phyloP scores from a whole-genome alignment of 2,329 filamentous ascomycete species.

The Diaporthe humulicola region DNA sequence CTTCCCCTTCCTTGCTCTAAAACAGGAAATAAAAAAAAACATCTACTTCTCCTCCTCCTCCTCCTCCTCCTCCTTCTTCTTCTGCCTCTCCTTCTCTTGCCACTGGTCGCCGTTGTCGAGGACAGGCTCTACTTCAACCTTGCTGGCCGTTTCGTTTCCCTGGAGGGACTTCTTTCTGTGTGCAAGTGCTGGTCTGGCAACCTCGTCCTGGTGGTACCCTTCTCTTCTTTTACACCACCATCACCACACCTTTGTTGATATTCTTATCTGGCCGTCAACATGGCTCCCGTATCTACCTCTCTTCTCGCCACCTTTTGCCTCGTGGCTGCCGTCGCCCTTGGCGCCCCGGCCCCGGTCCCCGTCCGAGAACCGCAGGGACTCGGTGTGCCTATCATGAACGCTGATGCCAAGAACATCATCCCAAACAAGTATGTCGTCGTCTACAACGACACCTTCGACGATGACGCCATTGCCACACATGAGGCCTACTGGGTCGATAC shows the following conservation, averaged over 20 bases:
- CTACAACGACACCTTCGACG: conserved; percentile 68
- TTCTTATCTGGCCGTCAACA: conserved; percentile 3
- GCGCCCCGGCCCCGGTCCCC: conserved; percentile 19
- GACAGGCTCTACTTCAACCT: conserved; percentile 16
- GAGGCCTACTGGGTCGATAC: conserved; percentile 61
- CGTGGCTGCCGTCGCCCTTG: conserved; percentile 35
- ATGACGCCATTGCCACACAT: conserved; percentile 63
- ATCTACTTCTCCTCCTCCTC: neutral
- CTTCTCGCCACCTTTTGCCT: conserved; percentile 30
- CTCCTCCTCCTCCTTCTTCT: neutral
- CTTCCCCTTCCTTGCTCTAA: neutral
- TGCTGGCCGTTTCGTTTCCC: neutral
- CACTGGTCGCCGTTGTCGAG: conserved; percentile 16
- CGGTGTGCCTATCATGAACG: conserved; percentile 64
- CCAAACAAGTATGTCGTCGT: conserved; percentile 74
- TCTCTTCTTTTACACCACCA: neutral
- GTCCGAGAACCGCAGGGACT: conserved; percentile 41
- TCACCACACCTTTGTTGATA: neutral
- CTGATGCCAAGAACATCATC: conserved; percentile 61
- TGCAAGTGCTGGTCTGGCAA: conserved; percentile 31
- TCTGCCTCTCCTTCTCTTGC: no score
- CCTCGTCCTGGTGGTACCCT: conserved; percentile 23
- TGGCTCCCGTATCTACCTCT: conserved; percentile 23
- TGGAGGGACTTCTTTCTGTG: neutral
- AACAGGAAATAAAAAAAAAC: neutral